phyloP scores from a whole-genome alignment of 768 basidiomycete species.

The Hericium erinaceus region DNA sequence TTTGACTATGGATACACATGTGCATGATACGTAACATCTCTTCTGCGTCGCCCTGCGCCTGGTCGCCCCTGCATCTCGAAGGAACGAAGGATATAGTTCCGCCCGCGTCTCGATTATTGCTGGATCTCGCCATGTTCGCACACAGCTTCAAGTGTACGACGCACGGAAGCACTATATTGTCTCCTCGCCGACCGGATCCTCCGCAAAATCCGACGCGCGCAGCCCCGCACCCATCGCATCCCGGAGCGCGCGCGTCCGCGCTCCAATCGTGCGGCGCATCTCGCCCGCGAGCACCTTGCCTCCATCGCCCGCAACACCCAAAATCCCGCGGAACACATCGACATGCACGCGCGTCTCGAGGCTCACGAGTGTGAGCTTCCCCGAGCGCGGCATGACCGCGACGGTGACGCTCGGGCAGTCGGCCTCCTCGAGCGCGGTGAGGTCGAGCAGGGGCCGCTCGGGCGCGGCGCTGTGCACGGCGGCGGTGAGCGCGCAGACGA shows the following conservation, averaged over 20 bases:
- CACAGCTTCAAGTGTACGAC: too few species aligned
- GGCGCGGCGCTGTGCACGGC: conserved; percentile 78
- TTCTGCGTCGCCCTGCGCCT: too few species aligned
- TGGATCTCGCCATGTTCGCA: too few species aligned
- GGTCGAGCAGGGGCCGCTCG: conserved; percentile 52
- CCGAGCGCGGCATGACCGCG: conserved; percentile 82
- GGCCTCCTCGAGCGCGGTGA: conserved; percentile 83
- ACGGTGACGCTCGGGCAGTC: conserved; percentile 85
- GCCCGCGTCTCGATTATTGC: too few species aligned
- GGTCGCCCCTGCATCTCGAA: too few species aligned
- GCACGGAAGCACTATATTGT: too few species aligned
- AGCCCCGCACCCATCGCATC: conserved; percentile 47
- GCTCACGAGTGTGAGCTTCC: conserved; percentile 76
- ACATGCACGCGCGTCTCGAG: conserved; percentile 94
- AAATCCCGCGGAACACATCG: conserved; percentile 86
- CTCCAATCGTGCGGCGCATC: conserved; percentile 68
- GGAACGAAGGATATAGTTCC: too few species aligned
- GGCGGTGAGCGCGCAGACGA: conserved; percentile 82
- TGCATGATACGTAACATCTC: neutral
- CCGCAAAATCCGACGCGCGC: conserved; percentile 6
- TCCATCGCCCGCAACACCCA: conserved; percentile 70
- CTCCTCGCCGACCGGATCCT: conserved; percentile 11
- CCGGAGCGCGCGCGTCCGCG: conserved; percentile 52
- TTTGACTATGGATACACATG: neutral
- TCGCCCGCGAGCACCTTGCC: conserved; percentile 70